A percentile compares a stretch with the other conserved stretches of the same genome.
These are phyloP conservation scores for Astragalus glycyphyllos DNA, from an alignment of 306 rosid species.

Conservation along the genomic window DNA sequence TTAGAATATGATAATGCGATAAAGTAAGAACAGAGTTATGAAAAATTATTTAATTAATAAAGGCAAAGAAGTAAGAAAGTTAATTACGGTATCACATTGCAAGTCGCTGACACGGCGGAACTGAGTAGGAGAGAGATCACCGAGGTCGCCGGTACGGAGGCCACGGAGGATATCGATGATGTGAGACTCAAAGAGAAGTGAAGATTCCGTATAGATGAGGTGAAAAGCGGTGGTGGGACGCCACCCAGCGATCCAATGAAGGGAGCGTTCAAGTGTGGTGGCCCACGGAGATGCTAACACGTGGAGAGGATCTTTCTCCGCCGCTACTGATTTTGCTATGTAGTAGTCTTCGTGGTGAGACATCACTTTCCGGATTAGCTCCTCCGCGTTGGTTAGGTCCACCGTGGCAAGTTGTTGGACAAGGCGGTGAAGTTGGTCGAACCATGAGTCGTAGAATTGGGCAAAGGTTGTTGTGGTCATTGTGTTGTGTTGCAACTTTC, in stretches of 20 bases:
- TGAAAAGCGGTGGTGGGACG: conserved; percentile 88
- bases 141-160: conserved; percentile 77
- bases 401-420: conserved; percentile 44
- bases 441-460: conserved; percentile 65
- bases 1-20: too few species aligned
- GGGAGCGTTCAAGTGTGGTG: conserved; percentile 72
- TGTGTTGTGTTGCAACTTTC: neutral
- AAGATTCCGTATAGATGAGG: conserved; percentile 80
- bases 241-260: conserved; percentile 89
- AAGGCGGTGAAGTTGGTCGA: conserved; percentile 51
- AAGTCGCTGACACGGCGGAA: conserved; percentile 76
- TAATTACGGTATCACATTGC: conserved; percentile 62
- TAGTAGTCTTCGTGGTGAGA: conserved; percentile 64
- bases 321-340: conserved; percentile 52
- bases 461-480: neutral
- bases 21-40: too few species aligned
- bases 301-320: conserved; percentile 57
- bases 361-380: conserved; percentile 57
- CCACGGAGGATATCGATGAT: conserved; percentile 77
- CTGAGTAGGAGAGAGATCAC: conserved; percentile 77
- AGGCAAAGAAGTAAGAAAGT: neutral
- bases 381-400: neutral
- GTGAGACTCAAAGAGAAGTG: conserved; percentile 73
- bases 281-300: conserved; percentile 73
- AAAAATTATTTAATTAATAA: neutral